phyloP scores from a whole-genome alignment of 441 rosid genomes.

The Rhodomyrtus psidioides region DNA sequence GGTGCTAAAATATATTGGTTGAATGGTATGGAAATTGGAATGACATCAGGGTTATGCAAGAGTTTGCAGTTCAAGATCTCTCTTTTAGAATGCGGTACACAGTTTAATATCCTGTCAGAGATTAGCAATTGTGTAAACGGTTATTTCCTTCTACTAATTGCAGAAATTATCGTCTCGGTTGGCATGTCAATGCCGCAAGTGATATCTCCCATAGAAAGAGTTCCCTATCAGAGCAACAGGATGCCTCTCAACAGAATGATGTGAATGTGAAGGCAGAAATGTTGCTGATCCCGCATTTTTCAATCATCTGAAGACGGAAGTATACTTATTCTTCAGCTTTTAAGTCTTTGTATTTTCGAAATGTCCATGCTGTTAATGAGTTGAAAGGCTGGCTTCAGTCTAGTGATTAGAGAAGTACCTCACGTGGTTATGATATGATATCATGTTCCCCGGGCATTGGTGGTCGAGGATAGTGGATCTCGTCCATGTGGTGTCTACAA shows the following conservation, averaged over 20 bases:
- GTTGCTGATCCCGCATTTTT: background rate
- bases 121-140: background rate
- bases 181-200: conserved; percentile 73
- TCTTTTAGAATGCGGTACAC: background rate
- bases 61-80: background rate
- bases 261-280: conserved; percentile 7
- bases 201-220: conserved; percentile 42
- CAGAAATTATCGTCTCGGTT: conserved; percentile 59
- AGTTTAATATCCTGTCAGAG: background rate
- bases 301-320: background rate
- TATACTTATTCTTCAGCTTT: background rate
- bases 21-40: background rate
- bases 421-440: background rate
- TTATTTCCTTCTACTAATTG: conserved; percentile 1
- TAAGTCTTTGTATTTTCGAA: background rate
- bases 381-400: background rate
- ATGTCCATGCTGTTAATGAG: background rate
- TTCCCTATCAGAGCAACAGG: conserved; percentile 38
- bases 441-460: background rate
- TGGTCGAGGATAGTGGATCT: background rate
- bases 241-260: conserved; percentile 50
- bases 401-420: background rate
- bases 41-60: background rate
- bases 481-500: background rate
- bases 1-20: background rate